These are phyloP conservation scores for Calonectria pseudoturangicola DNA, from an alignment of 2,329 filamentous ascomycete genomes.

Conservation along the genomic window DNA sequence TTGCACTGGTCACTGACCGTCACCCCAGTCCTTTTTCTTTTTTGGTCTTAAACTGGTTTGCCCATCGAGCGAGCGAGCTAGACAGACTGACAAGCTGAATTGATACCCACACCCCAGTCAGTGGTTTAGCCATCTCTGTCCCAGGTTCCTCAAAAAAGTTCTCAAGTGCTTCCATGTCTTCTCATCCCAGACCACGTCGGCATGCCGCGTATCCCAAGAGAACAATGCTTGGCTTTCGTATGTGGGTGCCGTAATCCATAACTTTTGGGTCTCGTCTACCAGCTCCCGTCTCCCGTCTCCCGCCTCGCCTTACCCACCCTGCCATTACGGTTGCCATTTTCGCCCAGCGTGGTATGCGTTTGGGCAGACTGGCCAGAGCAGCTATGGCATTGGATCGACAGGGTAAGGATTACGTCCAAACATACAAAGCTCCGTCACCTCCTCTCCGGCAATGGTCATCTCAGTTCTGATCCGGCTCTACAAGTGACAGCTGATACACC, in stretches of 20 bases:
- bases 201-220: slow-evolving; percentile 22
- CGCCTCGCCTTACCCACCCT: neutral
- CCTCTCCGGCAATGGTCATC: slow-evolving; percentile 36
- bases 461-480: slow-evolving; percentile 36
- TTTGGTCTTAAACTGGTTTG: slow-evolving; percentile 24
- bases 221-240: slow-evolving; percentile 28
- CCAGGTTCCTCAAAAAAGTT: slow-evolving; percentile 29
- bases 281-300: neutral
- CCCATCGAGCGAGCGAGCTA: neutral
- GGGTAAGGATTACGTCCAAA: slow-evolving; percentile 39
- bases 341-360: slow-evolving; percentile 17
- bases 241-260: neutral
- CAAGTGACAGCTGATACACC: slow-evolving; percentile 39
- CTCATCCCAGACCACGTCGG: slow-evolving; percentile 23
- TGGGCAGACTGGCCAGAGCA: slow-evolving; percentile 13
- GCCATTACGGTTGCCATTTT: slow-evolving; percentile 8
- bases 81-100: slow-evolving; percentile 11
- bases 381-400: slow-evolving; percentile 38
- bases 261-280: slow-evolving; percentile 4
- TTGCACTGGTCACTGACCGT: slow-evolving; percentile 8
- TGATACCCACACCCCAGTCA: slow-evolving; percentile 21
- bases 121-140: neutral
- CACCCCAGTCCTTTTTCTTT: neutral
- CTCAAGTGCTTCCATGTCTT: slow-evolving; percentile 16
- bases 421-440: slow-evolving; percentile 25